Evolutionary conservation across 495 filamentous ascomycete species (phyloP).

Genomic region (Lasiosphaeriaceae sp.): DNA sequence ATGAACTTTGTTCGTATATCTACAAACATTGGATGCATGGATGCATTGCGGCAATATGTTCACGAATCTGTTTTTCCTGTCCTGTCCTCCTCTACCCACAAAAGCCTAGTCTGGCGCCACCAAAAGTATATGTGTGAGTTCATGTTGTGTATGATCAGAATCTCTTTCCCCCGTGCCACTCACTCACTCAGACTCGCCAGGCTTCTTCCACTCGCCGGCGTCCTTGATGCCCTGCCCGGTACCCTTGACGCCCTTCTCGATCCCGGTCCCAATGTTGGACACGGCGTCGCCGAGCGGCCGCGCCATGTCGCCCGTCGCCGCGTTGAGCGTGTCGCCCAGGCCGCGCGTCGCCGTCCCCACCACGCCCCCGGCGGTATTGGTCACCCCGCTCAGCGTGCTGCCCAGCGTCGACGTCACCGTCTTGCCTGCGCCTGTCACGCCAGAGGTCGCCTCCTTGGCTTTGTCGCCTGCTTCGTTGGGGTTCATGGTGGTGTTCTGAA

Average conservation of each 20-base stretch:
- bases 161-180: too few relatives aligned
- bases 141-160: too few relatives aligned
- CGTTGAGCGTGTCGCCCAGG: slow-evolving; percentile 57
- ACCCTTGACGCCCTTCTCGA: slow-evolving; percentile 51
- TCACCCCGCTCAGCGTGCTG: slow-evolving; percentile 42
- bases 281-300: slow-evolving; percentile 62
- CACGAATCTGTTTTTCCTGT: too few relatives aligned
- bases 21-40: too few relatives aligned
- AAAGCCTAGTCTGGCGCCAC: too few relatives aligned
- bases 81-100: too few relatives aligned
- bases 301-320: slow-evolving; percentile 51
- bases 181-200: background rate
- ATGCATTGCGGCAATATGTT: too few relatives aligned
- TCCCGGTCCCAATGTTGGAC: slow-evolving; percentile 49
- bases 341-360: slow-evolving; percentile 60
- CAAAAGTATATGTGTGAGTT: too few relatives aligned
- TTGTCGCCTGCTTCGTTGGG: slow-evolving; percentile 32
- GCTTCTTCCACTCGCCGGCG: slow-evolving; percentile 55
- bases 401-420: slow-evolving; percentile 52
- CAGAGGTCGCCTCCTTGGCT: slow-evolving; percentile 45
- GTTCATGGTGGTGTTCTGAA: background rate
- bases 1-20: too few relatives aligned
- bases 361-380: slow-evolving; percentile 61
- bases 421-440: slow-evolving; percentile 55
- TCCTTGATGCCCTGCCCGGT: slow-evolving; percentile 59